Base-by-base conservation (phyloP, 331 rosid genomes). In the Quercus lobata region DNA sequence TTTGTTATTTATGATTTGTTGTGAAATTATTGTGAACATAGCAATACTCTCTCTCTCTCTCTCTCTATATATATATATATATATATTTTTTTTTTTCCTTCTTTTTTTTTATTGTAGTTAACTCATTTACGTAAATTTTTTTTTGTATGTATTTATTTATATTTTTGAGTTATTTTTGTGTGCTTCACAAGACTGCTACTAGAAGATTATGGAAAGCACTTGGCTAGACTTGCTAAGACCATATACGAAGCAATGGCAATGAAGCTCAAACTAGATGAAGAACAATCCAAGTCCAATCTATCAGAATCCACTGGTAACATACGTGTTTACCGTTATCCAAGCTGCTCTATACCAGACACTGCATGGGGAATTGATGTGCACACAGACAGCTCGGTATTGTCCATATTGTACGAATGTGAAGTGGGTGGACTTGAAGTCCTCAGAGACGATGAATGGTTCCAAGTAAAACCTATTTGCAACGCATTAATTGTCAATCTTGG, bases 401-500 rank as follows among this genome's bases (percentile, higher is more conserved):
- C 96, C 19, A 85, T 91, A 62, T 74, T 91, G 41, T 86, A n/a
- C 57, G 86, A 87, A 35, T 82, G 84, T 71, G 60, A 80, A 16
- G 89, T 88, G 3, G 81, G 84, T 54, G 88, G 93, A 12, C 88
- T 89, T 22, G 81, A 91, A 76, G 66, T 91, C 18, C 86, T 89
- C 83, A 84, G 71, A 49, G 76, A 84, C 77, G 21, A 82, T 6
- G 71, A 83, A 1, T 91, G 92, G 96, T 66, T 77, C 9, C 54
- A 80, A 37, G 87, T 88, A 0, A 74, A 78, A 32, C 90, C 92
- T 21, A 57, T 84, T 58, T 61, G 87, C 46, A 81, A 86, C 82
- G 79, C 93, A 1, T 72, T 91, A 5, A 57, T 89, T n/a, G 85
- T 88, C 84, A 91, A 91, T 80, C 88, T 91, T n/a, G 97, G 97